phyloP scores from a whole-genome alignment of 768 basidiomycete genomes.

The Terana coerulea region DNA sequence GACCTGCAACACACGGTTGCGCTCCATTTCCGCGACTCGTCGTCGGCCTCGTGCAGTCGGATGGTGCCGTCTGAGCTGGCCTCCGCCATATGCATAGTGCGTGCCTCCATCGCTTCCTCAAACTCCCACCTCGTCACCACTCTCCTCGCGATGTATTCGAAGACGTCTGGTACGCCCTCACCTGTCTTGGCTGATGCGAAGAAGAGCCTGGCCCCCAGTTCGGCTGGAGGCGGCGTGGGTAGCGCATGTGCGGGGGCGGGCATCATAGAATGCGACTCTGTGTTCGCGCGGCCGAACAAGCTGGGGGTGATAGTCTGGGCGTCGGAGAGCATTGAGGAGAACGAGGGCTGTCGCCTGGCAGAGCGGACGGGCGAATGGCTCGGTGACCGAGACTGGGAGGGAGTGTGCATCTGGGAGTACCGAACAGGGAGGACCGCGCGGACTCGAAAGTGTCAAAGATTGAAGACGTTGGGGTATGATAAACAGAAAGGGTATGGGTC shows the following conservation, averaged over 20 bases:
- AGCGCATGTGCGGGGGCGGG: conserved; percentile 18
- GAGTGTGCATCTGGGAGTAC: conserved; percentile 4
- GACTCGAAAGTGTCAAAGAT: conserved; percentile 59
- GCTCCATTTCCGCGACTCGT: neutral
- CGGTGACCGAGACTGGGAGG: conserved; percentile 20
- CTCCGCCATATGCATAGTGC: conserved; percentile 38
- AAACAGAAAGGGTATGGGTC: conserved; percentile 46
- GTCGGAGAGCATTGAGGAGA: conserved; percentile 42
- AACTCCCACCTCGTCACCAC: conserved; percentile 64
- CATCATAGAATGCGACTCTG: conserved; percentile 23
- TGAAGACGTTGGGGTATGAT: conserved; percentile 81
- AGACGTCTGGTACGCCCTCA: conserved; percentile 65
- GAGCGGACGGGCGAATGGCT: conserved; percentile 21
- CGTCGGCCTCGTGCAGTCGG: conserved; percentile 19
- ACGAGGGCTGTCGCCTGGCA: conserved; percentile 29
- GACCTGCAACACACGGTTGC: conserved; percentile 1
- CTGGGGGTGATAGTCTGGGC: conserved; percentile 59
- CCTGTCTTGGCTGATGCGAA: conserved; percentile 81
- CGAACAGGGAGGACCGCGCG: conserved; percentile 57
- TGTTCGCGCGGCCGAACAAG: conserved; percentile 35
- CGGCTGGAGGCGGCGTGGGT: conserved; percentile 29
- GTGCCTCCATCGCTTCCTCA: conserved; percentile 53
- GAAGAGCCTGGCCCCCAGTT: conserved; percentile 61
- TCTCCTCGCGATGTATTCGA: conserved; percentile 66
- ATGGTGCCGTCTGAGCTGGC: conserved; percentile 36